Base-by-base conservation (phyloP, 1,284 basidiomycete species). In the Cutaneotrichosporon dermatis region DNA sequence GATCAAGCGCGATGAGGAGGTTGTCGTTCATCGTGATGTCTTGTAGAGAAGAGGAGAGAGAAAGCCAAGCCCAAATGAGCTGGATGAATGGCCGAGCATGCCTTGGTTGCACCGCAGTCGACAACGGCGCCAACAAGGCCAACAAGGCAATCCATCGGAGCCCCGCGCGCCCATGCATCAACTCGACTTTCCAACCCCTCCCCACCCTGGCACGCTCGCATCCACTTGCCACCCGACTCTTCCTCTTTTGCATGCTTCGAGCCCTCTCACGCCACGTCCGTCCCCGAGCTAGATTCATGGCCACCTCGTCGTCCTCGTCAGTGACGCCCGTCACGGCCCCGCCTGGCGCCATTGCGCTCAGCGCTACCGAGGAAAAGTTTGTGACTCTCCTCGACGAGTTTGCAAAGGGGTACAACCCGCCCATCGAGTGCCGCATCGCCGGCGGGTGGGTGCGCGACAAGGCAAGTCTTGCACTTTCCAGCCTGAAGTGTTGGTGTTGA, bases 401-500 rank as follows among this genome's bases (percentile, higher is more conserved):
- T 65, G 67, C 76, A 7, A 51, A 52, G 41, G 51, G 60, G 37
- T 62, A 66, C 40, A 42, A 54, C 36, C 69, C 72, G 13, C 69
- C 75, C 13, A 65, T 93, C 81, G 57, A 85, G 15, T 94, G 92
- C 73, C 83, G 92, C 66, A 89, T 95, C 57, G 93, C 92, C 8
- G 94, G 94, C 40, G 94, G 94, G 37, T 98, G 94, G 94, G 94
- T 97, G 46, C 82, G 94, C 68, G 95, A 99, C 79, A 99, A 99
- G 86, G 92, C 91, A 67, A 76, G 79, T 72, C 16, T 25, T 33
- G 13, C 13, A 12, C 12, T 1, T 9, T 25, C 25, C 25, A 25
- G 25, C 25, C 25, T 25, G 25, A 25, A 25, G 34, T 4, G 9
- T 39, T n/a, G 35, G 8, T 33, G 46, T 54, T 59, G 10, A 61